Conservation (phyloP, 495 filamentous ascomycete species). For the Mycothermus thermophilus region DNA sequence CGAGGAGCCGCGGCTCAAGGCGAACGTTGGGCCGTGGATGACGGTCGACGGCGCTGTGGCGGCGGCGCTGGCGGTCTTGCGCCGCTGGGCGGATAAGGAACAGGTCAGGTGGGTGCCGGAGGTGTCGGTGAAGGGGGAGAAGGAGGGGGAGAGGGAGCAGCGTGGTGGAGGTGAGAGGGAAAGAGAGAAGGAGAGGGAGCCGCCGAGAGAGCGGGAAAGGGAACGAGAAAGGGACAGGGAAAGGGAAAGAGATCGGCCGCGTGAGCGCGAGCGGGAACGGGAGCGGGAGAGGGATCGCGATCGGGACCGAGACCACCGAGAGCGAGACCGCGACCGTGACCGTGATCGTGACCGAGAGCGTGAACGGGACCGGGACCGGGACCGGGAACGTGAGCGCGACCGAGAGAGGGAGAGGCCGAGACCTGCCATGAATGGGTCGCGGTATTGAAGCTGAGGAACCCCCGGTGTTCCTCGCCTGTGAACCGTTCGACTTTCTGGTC, state of each 20-base stretch:
- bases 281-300: no score
- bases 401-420: background rate
- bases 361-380: background rate
- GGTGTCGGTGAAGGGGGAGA: conserved; percentile 3
- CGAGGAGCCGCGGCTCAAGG: conserved; percentile 12
- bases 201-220: conserved; percentile 3
- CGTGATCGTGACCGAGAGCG: background rate
- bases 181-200: conserved; percentile 2
- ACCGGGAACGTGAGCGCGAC: background rate
- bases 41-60: conserved; percentile 17
- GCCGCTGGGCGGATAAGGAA: conserved; percentile 20
- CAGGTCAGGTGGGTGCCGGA: conserved; percentile 17
- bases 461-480: no score
- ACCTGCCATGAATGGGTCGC: no score
- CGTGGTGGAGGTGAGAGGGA: conserved; percentile 1
- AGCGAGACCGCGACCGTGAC: conserved; percentile 1
- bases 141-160: conserved; percentile 5
- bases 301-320: no score
- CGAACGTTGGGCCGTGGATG: conserved; percentile 25
- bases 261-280: conserved; percentile 1
- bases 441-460: no score
- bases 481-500: no score
- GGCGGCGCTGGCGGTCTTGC: conserved; percentile 15
- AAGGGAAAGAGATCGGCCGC: conserved; percentile 5
- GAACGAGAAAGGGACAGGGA: conserved; percentile 7